Evolutionary conservation across 2,329 filamentous ascomycete species (phyloP), one percentile per base, ranked within the genome.

Genomic region (Ceratocystis alfenasii): DNA sequence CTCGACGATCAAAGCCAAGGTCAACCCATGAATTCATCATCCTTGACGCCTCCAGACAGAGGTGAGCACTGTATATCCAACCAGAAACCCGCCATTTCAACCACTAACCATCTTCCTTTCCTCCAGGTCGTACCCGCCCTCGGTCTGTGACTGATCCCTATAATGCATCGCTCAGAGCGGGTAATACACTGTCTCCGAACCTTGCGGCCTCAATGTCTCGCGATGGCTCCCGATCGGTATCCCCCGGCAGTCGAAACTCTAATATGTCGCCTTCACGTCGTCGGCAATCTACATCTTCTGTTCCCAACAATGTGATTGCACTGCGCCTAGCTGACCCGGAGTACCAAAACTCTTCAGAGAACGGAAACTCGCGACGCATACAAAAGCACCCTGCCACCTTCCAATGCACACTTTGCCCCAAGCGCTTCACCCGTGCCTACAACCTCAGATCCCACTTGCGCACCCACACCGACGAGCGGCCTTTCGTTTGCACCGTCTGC

Each of bases 341-440:
- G 55, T 88, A 93, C 68, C 88, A 91, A 65, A 85, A 84, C 28
- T 81, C 83, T 3, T 82, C 83, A 64, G 78, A 82, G 12, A 78
- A 78, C 57, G 84, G 87, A 61, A 81, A 79, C 48, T 77, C 84
- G 5, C 95, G 94, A 74, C 86, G 94, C n/a, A 86, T 90, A 0
- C 94, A 99, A 75, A 99, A 99, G 73, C 94, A 99, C 71, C 94
- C 94, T 0, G 94, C 94, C 5, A 99, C 92, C 0, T 99, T 97
- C 76, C 92, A 97, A 73, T 99, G 94, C 74, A 89, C 78, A 8
- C 79, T 97, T 7, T 99, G 94, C 71, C 92, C 94, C 0, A 99
- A 99, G 76, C 86, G 90, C 17, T 99, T 99, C 73, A 99, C 94
- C 0, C 84, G 94, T 66, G 94, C 94, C 0, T 99, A 99, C 77